Conservation (phyloP, 371 early-diverging fungal genomes). For the Rhizopus sp. region DNA sequence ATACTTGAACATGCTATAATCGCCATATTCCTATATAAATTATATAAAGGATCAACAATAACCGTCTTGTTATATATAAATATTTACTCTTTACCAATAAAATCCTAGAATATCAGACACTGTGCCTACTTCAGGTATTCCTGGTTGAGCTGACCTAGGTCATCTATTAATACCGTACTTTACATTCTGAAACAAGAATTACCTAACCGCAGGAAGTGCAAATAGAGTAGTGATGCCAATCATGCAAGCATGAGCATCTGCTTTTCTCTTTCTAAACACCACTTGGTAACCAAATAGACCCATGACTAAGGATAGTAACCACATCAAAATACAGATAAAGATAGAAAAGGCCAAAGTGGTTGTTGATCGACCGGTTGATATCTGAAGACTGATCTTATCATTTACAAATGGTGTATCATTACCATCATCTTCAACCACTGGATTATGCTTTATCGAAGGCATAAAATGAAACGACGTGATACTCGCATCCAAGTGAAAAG, state of each 20-base stretch:
- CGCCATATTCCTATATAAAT: conserved; percentile 42
- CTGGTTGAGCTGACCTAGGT: conserved; percentile 37
- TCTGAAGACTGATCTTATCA: conserved; percentile 30
- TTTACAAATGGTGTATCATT: conserved; percentile 5
- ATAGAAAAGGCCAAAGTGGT: conserved; percentile 42
- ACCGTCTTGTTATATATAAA: neutral
- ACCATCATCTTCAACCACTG: conserved; percentile 3
- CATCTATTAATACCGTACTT: neutral
- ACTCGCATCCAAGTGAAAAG: conserved; percentile 34
- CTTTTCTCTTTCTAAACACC: conserved; percentile 23
- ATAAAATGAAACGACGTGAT: conserved; percentile 34
- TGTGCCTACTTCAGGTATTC: conserved; percentile 43
- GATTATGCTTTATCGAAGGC: conserved; percentile 7
- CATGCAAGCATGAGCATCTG: conserved; percentile 41
- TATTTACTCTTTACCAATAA: conserved; percentile 30
- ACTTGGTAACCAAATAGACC: conserved; percentile 40
- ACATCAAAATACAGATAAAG: conserved; percentile 41
- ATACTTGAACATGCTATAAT: conserved; percentile 38
- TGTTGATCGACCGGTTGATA: conserved; percentile 34
- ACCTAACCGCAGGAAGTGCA: conserved; percentile 40
- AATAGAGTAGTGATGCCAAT: conserved; percentile 42
- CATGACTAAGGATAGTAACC: conserved; percentile 40
- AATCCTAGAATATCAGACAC: conserved; percentile 40
- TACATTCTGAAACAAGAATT: neutral
- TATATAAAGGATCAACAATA: neutral